Evolutionary conservation across 305 asterid genomes (phyloP), one percentile per base, ranked within the genome.

Genomic region (Coffea humblotiana): DNA sequence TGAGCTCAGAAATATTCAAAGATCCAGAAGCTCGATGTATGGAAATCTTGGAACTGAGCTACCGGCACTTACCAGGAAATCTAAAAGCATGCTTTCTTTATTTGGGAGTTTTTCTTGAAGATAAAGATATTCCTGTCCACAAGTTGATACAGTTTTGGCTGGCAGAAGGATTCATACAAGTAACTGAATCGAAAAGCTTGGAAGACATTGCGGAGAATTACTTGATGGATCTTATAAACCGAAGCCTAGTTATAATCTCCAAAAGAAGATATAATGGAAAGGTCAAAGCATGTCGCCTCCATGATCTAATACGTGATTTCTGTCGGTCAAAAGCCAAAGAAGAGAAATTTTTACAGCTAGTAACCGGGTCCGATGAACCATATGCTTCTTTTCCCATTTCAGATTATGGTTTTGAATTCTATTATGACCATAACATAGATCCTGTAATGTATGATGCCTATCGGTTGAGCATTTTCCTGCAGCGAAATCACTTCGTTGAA

Each of bases 71-170:
- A 66, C 86, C 86, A 10, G 82, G 64, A 25, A 1, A 69, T 43
- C 72, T 85, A 21, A 84, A 79, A 68, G 81, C 79, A 32, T 82
- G 85, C 77, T 82, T 84, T 69, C 83, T 84, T 48, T 81, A 79
- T 54, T 16, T 82, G 21, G 84, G 84, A 47, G 72, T 37, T 5
- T 77, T 82, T 80, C 60, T 51, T 11, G 69, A 79, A 69, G 78
- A 72, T 9, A 70, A 61, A 71, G 84, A 80, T 63, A 77, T 85
- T 73, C 76, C 69, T 66, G 74, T 64, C 52, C 49, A 27, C 27
- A 69, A 80, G 56, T 74, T 85, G 78, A 61, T 49, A 32, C 56
- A 63, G 61, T 61, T 79, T 54, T 85, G 88, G 86, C 52, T 58
- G 27, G 86, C 84, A 2, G 88, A 85, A 70, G 88, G 82, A 48